phyloP scores from a whole-genome alignment of 768 basidiomycete genomes.

The Bullera alba region DNA sequence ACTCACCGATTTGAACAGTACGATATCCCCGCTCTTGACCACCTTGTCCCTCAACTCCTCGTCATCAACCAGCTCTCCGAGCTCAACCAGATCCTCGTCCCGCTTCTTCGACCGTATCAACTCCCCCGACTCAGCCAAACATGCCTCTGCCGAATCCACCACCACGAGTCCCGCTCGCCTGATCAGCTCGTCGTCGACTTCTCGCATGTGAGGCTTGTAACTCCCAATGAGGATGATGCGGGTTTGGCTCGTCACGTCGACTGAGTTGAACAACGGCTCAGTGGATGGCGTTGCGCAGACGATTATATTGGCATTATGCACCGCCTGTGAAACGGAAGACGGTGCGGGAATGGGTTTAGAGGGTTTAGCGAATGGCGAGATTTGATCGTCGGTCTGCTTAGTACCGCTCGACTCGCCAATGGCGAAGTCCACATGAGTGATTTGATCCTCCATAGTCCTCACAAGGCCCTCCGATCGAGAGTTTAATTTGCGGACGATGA shows the following conservation, averaged over 20 bases:
- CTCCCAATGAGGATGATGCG: conserved; percentile 74
- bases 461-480: conserved; percentile 36
- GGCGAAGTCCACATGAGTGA: too few relatives aligned
- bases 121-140: conserved; percentile 73
- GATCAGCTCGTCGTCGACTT: conserved; percentile 60
- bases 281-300: conserved; percentile 69
- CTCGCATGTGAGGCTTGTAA: conserved; percentile 73
- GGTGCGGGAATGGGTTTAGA: conserved; percentile 2
- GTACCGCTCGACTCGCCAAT: conserved; percentile 13
- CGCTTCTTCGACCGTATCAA: conserved; percentile 51
- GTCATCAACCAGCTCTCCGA: conserved; percentile 55
- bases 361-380: background rate
- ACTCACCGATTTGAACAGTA: conserved; percentile 75
- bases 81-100: conserved; percentile 54
- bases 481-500: conserved; percentile 48
- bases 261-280: conserved; percentile 61
- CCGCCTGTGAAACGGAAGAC: conserved; percentile 10
- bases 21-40: conserved; percentile 52
- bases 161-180: conserved; percentile 55
- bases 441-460: conserved; percentile 3
- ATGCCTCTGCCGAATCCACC: conserved; percentile 69
- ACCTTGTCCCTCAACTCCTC: conserved; percentile 3
- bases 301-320: conserved; percentile 60
- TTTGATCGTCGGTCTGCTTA: background rate
- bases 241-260: conserved; percentile 58